Evolutionary conservation across 2,329 filamentous ascomycete genomes (phyloP).

Genomic region (Alternaria burnsii): DNA sequence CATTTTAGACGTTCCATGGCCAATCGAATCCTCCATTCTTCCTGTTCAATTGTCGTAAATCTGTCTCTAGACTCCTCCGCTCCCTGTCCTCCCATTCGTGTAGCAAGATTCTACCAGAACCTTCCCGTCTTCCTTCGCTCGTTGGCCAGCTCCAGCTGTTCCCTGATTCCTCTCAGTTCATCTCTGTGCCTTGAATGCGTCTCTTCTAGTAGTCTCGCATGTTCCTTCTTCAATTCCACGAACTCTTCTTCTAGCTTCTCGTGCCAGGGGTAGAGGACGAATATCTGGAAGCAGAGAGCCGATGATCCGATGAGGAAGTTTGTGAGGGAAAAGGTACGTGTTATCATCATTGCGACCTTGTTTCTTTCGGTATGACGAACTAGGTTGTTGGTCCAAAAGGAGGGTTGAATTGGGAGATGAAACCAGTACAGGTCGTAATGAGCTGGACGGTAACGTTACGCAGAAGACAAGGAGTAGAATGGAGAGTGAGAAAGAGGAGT

Average conservation of each 20-base stretch:
- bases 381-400: background rate
- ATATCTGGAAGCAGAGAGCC: slow-evolving; percentile 72
- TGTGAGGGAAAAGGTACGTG: slow-evolving; percentile 65
- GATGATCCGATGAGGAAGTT: slow-evolving; percentile 73
- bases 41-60: background rate
- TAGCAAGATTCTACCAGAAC: slow-evolving; percentile 12
- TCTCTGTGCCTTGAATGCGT: slow-evolving; percentile 27
- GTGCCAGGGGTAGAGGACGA: slow-evolving; percentile 76
- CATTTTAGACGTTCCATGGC: background rate
- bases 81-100: background rate
- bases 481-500: background rate
- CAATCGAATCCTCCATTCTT: background rate
- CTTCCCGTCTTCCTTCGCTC: slow-evolving; percentile 15
- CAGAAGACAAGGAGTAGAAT: background rate
- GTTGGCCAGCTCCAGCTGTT: slow-evolving; percentile 32
- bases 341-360: slow-evolving; percentile 53
- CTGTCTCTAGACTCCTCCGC: background rate
- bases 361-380: background rate
- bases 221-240: slow-evolving; percentile 66
- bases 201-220: slow-evolving; percentile 49
- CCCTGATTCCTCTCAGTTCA: slow-evolving; percentile 32
- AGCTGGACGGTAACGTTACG: background rate
- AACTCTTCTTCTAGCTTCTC: slow-evolving; percentile 71
- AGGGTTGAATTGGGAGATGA: background rate
- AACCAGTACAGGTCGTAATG: background rate